These are phyloP conservation scores for Aspergillus aculeatinus DNA, from an alignment of 2,329 filamentous ascomycete species.

Conservation along the genomic window DNA sequence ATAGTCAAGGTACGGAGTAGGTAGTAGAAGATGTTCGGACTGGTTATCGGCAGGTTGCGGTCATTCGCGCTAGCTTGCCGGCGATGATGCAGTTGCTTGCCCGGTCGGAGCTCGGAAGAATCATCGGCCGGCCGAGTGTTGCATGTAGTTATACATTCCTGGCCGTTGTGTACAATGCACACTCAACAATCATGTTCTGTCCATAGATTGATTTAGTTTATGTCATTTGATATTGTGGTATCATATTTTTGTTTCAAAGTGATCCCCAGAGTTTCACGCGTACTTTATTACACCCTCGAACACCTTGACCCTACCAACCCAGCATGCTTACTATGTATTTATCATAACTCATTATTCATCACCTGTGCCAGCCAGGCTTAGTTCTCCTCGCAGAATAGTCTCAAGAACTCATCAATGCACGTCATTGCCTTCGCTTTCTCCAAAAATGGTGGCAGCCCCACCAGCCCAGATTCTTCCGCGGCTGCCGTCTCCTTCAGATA, in stretches of 20 bases:
- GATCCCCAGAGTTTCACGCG: too few species aligned
- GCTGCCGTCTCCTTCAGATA: slow-evolving; percentile 32
- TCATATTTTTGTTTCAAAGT: too few species aligned
- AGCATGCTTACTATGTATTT: slow-evolving; percentile 15
- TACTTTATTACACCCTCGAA: too few species aligned
- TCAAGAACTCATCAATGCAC: slow-evolving; percentile 43
- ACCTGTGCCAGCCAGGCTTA: slow-evolving; percentile 23
- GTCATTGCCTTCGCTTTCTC: slow-evolving; percentile 42
- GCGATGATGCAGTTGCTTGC: slow-evolving; percentile 21
- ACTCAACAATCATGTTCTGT: not conserved
- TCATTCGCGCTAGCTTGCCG: slow-evolving; percentile 4
- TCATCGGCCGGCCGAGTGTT: slow-evolving; percentile 10
- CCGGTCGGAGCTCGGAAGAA: slow-evolving; percentile 22
- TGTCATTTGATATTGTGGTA: not conserved
- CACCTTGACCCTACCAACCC: too few species aligned
- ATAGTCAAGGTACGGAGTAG: too few species aligned
- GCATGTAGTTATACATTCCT: not conserved
- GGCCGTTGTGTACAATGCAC: not conserved
- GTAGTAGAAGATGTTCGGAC: not conserved
- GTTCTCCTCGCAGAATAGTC: slow-evolving; percentile 42
- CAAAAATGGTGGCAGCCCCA: slow-evolving; percentile 24
- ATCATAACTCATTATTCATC: slow-evolving; percentile 24
- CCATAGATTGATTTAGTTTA: not conserved
- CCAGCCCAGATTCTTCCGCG: slow-evolving; percentile 2
- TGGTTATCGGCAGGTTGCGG: slow-evolving; percentile 4